phyloP scores from a whole-genome alignment of 139 green algal species.

The Picochlorum sp. region DNA sequence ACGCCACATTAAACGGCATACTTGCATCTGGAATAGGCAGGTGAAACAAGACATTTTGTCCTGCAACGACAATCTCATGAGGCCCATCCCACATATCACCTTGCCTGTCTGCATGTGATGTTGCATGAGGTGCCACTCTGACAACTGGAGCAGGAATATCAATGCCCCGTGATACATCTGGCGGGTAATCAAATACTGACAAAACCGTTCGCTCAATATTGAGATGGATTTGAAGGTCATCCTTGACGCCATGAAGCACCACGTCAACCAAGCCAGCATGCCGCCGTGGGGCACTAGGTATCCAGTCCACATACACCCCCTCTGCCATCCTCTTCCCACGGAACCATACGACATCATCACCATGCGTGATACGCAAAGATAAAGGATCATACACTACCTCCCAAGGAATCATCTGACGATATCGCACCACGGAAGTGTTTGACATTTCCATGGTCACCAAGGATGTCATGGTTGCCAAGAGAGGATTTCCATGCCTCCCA shows the following conservation, averaged over 20 bases:
- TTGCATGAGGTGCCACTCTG: constrained; percentile 15
- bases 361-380: not conserved
- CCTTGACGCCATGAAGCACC: constrained; percentile 12
- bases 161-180: constrained; percentile 72
- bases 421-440: no score
- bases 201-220: constrained; percentile 63
- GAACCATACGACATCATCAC: constrained; percentile 59
- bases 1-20: constrained; percentile 95
- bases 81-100: not conserved
- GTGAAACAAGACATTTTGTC: constrained; percentile 39
- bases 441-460: no score
- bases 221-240: constrained; percentile 24
- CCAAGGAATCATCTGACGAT: not conserved
- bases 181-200: constrained; percentile 53
- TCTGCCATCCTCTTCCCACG: constrained; percentile 52
- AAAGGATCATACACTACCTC: not conserved
- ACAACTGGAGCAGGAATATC: constrained; percentile 74
- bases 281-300: not conserved
- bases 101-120: not conserved
- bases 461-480: no score
- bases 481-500: no score
- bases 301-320: not conserved
- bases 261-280: constrained; percentile 13
- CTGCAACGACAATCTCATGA: not conserved
- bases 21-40: constrained; percentile 82